phyloP scores from a whole-genome alignment of 1,284 basidiomycete genomes.

The Schizophyllum amplum region DNA sequence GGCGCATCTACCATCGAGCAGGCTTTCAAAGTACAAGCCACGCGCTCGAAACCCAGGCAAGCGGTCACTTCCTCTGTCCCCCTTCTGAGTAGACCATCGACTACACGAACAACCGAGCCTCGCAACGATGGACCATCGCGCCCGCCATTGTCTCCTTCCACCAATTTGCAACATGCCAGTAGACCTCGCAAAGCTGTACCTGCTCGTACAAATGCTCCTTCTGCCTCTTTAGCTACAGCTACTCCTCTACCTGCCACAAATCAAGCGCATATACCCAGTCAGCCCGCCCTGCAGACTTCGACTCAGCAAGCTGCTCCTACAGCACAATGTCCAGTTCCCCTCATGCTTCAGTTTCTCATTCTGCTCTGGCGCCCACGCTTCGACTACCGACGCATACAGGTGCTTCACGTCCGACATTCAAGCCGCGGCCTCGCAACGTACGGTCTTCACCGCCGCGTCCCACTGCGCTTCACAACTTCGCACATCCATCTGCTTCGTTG shows the following conservation, averaged over 20 bases:
- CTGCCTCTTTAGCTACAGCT: not conserved
- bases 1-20: constrained; percentile 18
- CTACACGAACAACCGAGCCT: not conserved
- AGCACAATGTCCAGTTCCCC: too few species aligned
- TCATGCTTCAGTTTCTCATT: too few species aligned
- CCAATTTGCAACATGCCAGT: too few species aligned
- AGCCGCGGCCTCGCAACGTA: not conserved
- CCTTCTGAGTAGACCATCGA: not conserved
- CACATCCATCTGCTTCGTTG: not conserved
- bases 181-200: too few species aligned
- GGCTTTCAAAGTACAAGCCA: constrained; percentile 21
- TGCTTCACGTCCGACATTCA: not conserved
- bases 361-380: too few species aligned
- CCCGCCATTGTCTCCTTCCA: too few species aligned
- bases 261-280: not conserved
- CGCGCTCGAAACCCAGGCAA: constrained; percentile 6
- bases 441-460: not conserved
- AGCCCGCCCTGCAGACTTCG: not conserved
- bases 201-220: not conserved
- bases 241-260: not conserved
- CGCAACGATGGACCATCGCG: too few species aligned
- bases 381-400: not conserved
- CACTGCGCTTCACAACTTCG: not conserved
- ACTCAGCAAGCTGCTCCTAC: not conserved
- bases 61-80: not conserved